Base-by-base conservation (phyloP, 2,329 filamentous ascomycete species). In the Colletotrichum viniferum region DNA sequence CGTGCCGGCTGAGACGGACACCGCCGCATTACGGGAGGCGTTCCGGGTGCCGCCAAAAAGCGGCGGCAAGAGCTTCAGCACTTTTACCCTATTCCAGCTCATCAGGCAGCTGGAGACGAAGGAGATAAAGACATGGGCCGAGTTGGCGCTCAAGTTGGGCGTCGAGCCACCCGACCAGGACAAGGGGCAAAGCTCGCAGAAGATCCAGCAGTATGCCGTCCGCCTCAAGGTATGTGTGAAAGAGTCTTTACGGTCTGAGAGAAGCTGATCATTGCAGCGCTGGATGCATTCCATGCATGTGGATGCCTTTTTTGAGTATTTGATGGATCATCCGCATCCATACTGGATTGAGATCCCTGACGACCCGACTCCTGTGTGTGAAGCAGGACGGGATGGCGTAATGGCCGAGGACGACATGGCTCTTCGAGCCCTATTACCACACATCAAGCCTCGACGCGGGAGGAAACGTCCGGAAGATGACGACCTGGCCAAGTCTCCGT, bases 221-320 rank as follows among this genome's bases (percentile, higher is more conserved):
- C 91, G 96, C 74, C 86, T 98, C 73, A 98, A 98, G 91, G 95
- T 96, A 21, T 52, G 85, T 81, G 21, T 36, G 7, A 26, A 28
- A 58, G 2, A 48, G 18, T 16, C 7, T 5, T 1, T 12, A 18
- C 4, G 34, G 4, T 58, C 7, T 14, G 10, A 61, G 34, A 61
- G 12, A 8, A 16, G 48, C 71, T 77, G 72, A 78, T 52, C 13
- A 5, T 61, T 62, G 52, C 80, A 95, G 94, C 93, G 96, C 81
- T 98, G 96, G 96, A 97, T 98, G 95, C 95, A 95, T 82, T 96
- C 96, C 7, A 96, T 98, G 94, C 96, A 98, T 82, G 92, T 98
- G 68, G 95, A 98, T 87, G 94, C 95, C 13, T 98, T 98, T 83
- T 98, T 98, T 81, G 95, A 98, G 82, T 98, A 95, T 82, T 91